Evolutionary conservation across 2,329 filamentous ascomycete genomes (phyloP).

Genomic region (Phoma herbarum): DNA sequence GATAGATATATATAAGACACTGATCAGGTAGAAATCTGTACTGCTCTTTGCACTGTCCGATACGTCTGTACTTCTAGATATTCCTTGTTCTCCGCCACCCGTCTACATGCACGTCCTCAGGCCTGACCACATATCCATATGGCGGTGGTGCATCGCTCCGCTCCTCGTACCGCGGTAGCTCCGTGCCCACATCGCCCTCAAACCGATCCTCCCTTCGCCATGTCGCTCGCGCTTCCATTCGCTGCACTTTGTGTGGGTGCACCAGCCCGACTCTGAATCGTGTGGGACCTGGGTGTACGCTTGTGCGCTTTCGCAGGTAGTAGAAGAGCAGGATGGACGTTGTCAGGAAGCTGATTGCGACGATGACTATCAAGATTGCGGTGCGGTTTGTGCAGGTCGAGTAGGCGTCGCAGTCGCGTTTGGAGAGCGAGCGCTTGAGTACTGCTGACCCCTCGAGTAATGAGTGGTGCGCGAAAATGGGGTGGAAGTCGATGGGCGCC

Average conservation of each 20-base stretch:
- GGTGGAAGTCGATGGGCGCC: conserved; percentile 6
- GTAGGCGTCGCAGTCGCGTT: conserved; percentile 4
- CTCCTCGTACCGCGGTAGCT: conserved; percentile 12
- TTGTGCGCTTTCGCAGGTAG: conserved; percentile 12
- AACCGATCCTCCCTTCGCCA: conserved; percentile 10
- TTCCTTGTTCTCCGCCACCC: neutral
- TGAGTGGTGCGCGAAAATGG: too few relatives aligned
- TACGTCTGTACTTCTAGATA: too few relatives aligned
- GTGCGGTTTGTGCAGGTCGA: conserved; percentile 10
- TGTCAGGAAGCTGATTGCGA: conserved; percentile 10
- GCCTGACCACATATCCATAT: conserved; percentile 12
- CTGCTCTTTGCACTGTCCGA: neutral
- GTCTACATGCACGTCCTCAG: conserved; percentile 9
- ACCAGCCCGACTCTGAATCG: conserved; percentile 7
- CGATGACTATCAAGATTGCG: conserved; percentile 7
- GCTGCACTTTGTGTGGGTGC: conserved; percentile 11
- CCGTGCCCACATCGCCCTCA: conserved; percentile 4
- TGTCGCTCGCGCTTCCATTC: conserved; percentile 7
- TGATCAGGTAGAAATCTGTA: neutral
- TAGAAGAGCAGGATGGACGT: conserved; percentile 12
- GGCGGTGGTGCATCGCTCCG: conserved; percentile 14
- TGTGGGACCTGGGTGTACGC: conserved; percentile 1
- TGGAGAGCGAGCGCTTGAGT: neutral
- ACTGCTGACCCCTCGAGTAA: too few relatives aligned
- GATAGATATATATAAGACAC: conserved; percentile 44